These are phyloP conservation scores for Pyrenula massariospora DNA, from an alignment of 495 filamentous ascomycete genomes.

Conservation along the genomic window DNA sequence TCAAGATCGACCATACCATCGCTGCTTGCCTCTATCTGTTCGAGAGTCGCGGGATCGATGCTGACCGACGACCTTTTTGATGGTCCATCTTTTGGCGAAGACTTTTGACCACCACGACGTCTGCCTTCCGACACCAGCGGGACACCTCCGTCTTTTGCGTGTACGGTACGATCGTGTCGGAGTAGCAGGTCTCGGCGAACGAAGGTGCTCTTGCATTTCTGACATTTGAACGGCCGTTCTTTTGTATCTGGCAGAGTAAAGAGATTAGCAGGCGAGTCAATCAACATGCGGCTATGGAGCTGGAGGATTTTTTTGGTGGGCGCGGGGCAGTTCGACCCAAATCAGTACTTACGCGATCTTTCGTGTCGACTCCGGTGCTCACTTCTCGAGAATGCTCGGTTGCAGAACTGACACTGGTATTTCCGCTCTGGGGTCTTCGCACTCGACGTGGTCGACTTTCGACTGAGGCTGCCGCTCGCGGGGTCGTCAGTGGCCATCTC, in stretches of 20 bases:
- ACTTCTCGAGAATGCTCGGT: slow-evolving; percentile 89
- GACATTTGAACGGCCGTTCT: slow-evolving; percentile 96
- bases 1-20: slow-evolving; percentile 96
- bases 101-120: slow-evolving; percentile 63
- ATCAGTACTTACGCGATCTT: slow-evolving; percentile 79
- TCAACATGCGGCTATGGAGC: neutral
- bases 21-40: slow-evolving; percentile 88
- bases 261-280: slow-evolving; percentile 8
- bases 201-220: slow-evolving; percentile 96
- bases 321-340: slow-evolving; percentile 3
- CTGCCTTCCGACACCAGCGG: slow-evolving; percentile 92
- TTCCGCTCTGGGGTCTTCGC: slow-evolving; percentile 70
- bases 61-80: slow-evolving; percentile 65
- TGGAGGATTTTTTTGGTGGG: slow-evolving; percentile 12
- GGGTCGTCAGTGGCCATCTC: slow-evolving; percentile 45
- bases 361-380: slow-evolving; percentile 97
- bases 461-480: slow-evolving; percentile 51
- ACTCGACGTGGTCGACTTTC: slow-evolving; percentile 36
- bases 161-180: slow-evolving; percentile 94
- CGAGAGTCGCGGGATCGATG: slow-evolving; percentile 77
- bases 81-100: slow-evolving; percentile 52
- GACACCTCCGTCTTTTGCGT: slow-evolving; percentile 95
- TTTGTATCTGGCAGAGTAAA: slow-evolving; percentile 67
- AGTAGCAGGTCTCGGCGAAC: slow-evolving; percentile 92
- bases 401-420: slow-evolving; percentile 99